Conservation (phyloP, 2,329 filamentous ascomycete genomes). For the Cytospora paraplurivora region DNA sequence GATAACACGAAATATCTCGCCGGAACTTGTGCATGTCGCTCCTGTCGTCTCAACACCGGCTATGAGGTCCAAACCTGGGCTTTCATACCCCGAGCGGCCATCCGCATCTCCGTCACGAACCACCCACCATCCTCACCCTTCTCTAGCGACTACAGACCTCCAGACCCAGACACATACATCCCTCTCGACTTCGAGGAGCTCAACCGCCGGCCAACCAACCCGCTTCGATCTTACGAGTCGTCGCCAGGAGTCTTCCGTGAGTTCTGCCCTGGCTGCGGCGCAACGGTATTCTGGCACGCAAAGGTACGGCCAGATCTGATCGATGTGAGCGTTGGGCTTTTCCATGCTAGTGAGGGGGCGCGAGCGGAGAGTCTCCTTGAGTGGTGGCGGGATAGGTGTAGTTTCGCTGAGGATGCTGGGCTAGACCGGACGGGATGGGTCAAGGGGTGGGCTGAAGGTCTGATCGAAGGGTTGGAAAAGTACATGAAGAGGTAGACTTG, state of each 20-base stretch:
- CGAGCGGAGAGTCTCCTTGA: conserved; percentile 61
- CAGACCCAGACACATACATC: conserved; percentile 11
- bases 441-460: conserved; percentile 33
- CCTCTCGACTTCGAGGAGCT: conserved; percentile 40
- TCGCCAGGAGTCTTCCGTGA: conserved; percentile 57
- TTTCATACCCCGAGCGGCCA: conserved; percentile 63
- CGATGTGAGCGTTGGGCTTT: conserved; percentile 64
- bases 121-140: conserved; percentile 33
- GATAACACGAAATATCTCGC: conserved; percentile 56
- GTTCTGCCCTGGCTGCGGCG: conserved; percentile 65
- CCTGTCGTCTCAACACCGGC: conserved; percentile 62
- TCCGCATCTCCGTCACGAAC: conserved; percentile 46
- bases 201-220: conserved; percentile 33
- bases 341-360: conserved; percentile 50
- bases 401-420: conserved; percentile 58
- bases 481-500: background rate
- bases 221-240: conserved; percentile 48
- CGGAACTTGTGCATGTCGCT: conserved; percentile 62
- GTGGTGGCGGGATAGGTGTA: conserved; percentile 62
- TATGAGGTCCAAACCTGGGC: conserved; percentile 68
- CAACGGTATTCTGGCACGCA: conserved; percentile 65
- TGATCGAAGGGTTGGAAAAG: conserved; percentile 35
- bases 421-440: conserved; percentile 36
- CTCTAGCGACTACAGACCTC: background rate
- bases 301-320: conserved; percentile 55